Evolutionary conservation across 495 filamentous ascomycete genomes (phyloP), one percentile per base, ranked within the genome.

Genomic region (Penicillium mononematosum): DNA sequence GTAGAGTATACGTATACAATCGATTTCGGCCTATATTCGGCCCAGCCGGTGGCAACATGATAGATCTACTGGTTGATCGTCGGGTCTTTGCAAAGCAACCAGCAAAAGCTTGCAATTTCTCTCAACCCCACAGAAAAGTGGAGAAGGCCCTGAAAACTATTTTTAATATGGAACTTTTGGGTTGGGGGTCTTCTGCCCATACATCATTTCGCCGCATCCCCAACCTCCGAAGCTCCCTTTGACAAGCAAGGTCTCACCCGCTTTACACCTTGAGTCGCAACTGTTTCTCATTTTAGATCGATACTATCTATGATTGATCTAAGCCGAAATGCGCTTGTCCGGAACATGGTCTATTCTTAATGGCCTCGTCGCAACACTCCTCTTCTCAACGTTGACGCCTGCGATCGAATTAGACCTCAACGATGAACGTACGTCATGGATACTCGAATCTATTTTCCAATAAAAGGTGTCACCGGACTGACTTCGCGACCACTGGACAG

Each of bases 401-500:
- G 53, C 53, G 22, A 46, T 55, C n/a, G 53, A 55, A 19, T 27
- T 55, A 29, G 44, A 55, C 22, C 16, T 47, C 32, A 46, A 20
- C 34, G 44, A 55, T 55, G 11, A 55, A 55, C 20, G 53, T 55
- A 47, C 24, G 53, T 45, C 20, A 44, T 22, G 16, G 0, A 14
- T 19, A 50, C 11, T 12, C 16, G 25, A 20, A 45, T n/a, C 11
- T 44, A 19, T 20, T 17, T 16, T 32, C 10, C 16, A 24, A 43
- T 42, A 29, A 4, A 27, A 25, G 32, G 12, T 16, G 43, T 6
- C 5, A 36, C 3, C 11, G n/a, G n/a, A 19, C 43, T 55, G 22
- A 55, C 42, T 27, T 41, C 9, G 3, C 39, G 4, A 17, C 17
- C 9, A 7, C 9, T 22, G 1, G 22, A 52, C 41, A 91, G 89